These are phyloP conservation scores for Reticulascus tulasneorum DNA, from an alignment of 2,329 filamentous ascomycete species.

Conservation along the genomic window DNA sequence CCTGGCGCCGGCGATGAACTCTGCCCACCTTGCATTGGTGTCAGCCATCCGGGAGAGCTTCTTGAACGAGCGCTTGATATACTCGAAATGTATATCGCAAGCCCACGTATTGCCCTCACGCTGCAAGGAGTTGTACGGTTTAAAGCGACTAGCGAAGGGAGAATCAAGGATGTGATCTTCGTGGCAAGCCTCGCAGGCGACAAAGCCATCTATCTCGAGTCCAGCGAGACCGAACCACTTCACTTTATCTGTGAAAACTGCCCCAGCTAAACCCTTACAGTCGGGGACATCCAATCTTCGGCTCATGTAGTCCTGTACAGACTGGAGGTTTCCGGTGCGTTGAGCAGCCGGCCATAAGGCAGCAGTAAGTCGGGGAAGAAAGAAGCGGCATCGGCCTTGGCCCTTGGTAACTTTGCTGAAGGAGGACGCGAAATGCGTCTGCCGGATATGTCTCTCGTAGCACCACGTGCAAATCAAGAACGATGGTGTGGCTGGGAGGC, in stretches of 20 bases:
- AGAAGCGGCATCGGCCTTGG: conserved; percentile 29
- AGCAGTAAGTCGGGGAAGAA: conserved; percentile 24
- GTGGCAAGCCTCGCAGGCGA: conserved; percentile 35
- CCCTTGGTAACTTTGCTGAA: conserved; percentile 23
- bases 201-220: conserved; percentile 25
- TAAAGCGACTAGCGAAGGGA: conserved; percentile 26
- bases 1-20: conserved; percentile 26
- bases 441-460: conserved; percentile 31
- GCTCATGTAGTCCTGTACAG: conserved; percentile 24
- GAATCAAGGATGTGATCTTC: conserved; percentile 26
- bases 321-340: conserved; percentile 20
- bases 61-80: conserved; percentile 24
- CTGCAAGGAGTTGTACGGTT: conserved; percentile 18
- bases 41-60: conserved; percentile 13
- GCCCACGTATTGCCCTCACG: conserved; percentile 24
- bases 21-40: conserved; percentile 25
- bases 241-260: conserved; percentile 17
- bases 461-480: conserved; percentile 33
- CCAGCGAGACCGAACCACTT: conserved; percentile 28
- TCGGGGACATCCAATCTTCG: conserved; percentile 18
- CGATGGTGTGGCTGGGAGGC: conserved; percentile 24
- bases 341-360: conserved; percentile 25
- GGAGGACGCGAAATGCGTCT: conserved; percentile 20
- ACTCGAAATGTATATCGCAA: conserved; percentile 29
- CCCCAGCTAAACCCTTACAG: conserved; percentile 23